Evolutionary conservation across 2,329 filamentous ascomycete genomes (phyloP), one percentile per base, ranked within the genome.

Genomic region (Purpureocillium lavendulum): DNA sequence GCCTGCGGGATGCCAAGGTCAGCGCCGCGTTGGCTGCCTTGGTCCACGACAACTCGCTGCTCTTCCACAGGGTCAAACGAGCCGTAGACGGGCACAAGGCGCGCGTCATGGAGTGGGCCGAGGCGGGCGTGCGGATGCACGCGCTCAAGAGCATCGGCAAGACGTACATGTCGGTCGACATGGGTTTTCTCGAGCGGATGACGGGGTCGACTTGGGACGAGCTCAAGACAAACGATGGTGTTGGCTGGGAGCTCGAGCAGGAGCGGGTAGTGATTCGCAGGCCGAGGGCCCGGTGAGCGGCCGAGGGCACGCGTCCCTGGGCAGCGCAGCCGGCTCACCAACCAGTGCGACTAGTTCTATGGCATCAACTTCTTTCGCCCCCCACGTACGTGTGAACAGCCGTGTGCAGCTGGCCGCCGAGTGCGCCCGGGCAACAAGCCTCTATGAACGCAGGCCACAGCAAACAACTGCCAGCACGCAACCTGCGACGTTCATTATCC

Each of bases 111-210:
- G 84, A 87, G 53, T 90, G 81, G 68, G 84, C 86, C 8, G 84
- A 87, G 49, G 75, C 79, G 17, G 71, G 75, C n/a, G 71, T 96
- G 55, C 71, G 84, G 49, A 68, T 77, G 49, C 83, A 89, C 61
- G 79, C 85, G 28, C 67, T 97, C 49, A 94, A 95, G 66, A 92
- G 88, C 57, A 75, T 97, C 40, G 88, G 87, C 1, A 76, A 80
- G 53, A 75, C 82, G 4, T 98, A 98, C 59, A 64, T 96, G 47
- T 77, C 66, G 15, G 81, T 87, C 8, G 84, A 87, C 39, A 60
- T 74, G 42, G 57, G 56, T 4, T 87, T 82, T 58, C 62, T 95
- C 37, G 85, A 92, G 62, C 73, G 70, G 54, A 72, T 77, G 41
- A 73, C 84, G 4, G 79, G 78, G 35, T 69, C 75, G 49, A 67